Evolutionary conservation across 2,329 filamentous ascomycete genomes (phyloP), one percentile per base, ranked within the genome.

Genomic region (Fusarium ambrosium): DNA sequence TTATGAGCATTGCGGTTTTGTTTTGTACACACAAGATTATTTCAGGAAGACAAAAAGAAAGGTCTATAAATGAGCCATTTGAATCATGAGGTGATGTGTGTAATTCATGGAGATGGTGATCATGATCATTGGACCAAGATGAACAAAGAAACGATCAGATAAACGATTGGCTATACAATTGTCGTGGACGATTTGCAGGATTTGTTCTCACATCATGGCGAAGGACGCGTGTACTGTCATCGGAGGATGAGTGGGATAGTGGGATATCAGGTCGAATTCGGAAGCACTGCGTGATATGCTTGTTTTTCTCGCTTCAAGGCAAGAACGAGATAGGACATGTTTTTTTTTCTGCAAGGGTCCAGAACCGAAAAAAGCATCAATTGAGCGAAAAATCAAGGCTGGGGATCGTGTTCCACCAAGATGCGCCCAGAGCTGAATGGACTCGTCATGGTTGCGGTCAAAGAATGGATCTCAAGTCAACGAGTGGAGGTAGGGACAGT

Each of bases 1-100:
- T 73, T 71, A 77, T 69, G 68, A 77, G 72, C 75, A 78, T 78
- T 74, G 74, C 70, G 68, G 68, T 48, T 72, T 66, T 72, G 62
- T 48, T 66, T 69, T 66, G 39, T 63, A 63, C 60, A 69, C 41
- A n/a, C 32, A 36, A 36, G 45, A 48, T 32, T 53, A 55, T 41
- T 65, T 70, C 66, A 73, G 68, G 67, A 45, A 72, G 68, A 53
- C 67, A 68, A 63, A 45, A 68, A 68, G 64, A 59, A 70, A 72
- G 58, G 48, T 51, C 58, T 64, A 72, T 36, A 70, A 64, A 76
- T 58, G 55, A 74, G 56, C 34, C 14, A 60, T 62, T 24, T 66
- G 24, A 32, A 60, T 20, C 29, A 56, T 32, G n/a, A 56, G 6
- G 36, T 41, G 24, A 36, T 48, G 29, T 9, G 20, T 55, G 8